These are phyloP conservation scores for Pyricularia sp. DNA, from an alignment of 2,329 filamentous ascomycete species.

Conservation along the genomic window DNA sequence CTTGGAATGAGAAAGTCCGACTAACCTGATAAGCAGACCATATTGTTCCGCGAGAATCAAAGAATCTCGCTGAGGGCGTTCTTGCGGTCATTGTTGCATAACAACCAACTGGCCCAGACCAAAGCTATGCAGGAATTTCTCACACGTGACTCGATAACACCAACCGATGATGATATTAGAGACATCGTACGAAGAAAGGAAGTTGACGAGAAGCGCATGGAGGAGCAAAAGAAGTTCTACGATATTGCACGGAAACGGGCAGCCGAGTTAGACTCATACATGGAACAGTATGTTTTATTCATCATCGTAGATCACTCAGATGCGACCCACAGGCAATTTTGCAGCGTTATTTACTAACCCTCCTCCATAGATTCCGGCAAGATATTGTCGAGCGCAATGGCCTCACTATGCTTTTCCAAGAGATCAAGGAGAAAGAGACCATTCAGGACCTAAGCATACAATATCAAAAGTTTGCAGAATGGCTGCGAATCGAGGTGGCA, in stretches of 20 bases:
- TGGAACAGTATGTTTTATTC: constrained; percentile 69
- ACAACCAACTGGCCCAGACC: constrained; percentile 73
- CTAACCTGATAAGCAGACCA: constrained; percentile 2
- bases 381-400: constrained; percentile 68
- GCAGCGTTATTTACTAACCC: constrained; percentile 9
- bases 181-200: constrained; percentile 74
- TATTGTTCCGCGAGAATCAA: constrained; percentile 79
- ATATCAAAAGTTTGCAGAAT: constrained; percentile 97
- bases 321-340: too few species aligned
- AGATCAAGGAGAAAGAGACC: constrained; percentile 82
- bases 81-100: constrained; percentile 75
- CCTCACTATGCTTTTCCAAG: constrained; percentile 82
- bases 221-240: constrained; percentile 91
- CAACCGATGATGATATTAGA: constrained; percentile 72
- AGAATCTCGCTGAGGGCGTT: constrained; percentile 87
- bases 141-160: constrained; percentile 57
- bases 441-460: constrained; percentile 86
- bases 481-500: constrained; percentile 93
- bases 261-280: constrained; percentile 90
- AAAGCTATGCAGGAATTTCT: constrained; percentile 81
- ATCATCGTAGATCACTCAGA: background rate
- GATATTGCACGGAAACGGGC: constrained; percentile 88
- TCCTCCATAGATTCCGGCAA: constrained; percentile 45
- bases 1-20: too few species aligned
- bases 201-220: constrained; percentile 78